Evolutionary conservation across 2,329 filamentous ascomycete species (phyloP).

Genomic region (Aureobasidium vineae): DNA sequence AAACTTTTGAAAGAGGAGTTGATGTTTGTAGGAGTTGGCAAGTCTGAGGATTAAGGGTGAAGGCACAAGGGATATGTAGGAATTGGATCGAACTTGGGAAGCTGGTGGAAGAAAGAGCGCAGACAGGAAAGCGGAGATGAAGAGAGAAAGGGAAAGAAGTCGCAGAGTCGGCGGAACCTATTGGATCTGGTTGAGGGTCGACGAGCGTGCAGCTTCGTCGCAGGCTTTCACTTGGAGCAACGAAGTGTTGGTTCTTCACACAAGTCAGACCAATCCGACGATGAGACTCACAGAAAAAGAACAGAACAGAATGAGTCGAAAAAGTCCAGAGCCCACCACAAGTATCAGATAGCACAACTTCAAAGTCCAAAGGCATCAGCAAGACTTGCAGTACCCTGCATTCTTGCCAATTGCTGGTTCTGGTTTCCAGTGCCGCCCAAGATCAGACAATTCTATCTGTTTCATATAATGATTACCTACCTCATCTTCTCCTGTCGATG

Average conservation of each 20-base stretch:
- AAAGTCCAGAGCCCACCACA: not conserved
- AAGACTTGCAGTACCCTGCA: not conserved
- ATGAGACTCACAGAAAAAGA: not conserved
- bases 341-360: too few species aligned
- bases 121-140: not conserved
- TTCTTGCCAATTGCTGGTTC: not conserved
- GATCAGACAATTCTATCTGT: not conserved
- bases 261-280: not conserved
- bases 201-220: not conserved
- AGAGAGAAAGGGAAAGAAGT: not conserved
- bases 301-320: not conserved
- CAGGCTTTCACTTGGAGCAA: not conserved
- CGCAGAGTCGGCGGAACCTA: not conserved
- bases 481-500: not conserved
- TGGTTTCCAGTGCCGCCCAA: not conserved
- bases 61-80: not conserved
- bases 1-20: not conserved
- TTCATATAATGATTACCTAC: not conserved
- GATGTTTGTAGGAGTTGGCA: not conserved
- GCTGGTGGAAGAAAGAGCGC: not conserved
- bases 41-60: not conserved
- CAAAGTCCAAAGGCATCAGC: not conserved
- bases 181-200: not conserved
- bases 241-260: not conserved
- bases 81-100: not conserved